Conservation (phyloP, 768 basidiomycete species). For the Naganishia kalamii region DNA sequence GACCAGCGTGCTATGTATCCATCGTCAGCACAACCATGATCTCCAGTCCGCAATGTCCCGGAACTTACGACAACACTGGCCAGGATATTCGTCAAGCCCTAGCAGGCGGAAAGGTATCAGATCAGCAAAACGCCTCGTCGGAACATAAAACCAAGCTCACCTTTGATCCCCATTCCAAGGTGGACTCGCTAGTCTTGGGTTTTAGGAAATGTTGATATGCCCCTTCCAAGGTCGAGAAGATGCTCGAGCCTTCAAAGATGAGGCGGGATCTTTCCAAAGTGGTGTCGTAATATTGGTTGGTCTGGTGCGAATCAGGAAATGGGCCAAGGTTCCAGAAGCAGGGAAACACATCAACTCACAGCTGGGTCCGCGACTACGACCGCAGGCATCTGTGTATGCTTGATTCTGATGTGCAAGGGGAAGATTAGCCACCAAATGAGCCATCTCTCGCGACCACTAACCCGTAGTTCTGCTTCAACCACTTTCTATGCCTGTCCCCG, state of each 20-base stretch:
- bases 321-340: not conserved
- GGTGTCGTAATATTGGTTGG: conserved; percentile 66
- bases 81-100: conserved; percentile 53
- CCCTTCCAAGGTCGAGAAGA: conserved; percentile 68
- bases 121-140: not conserved
- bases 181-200: conserved; percentile 38
- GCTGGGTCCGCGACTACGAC: conserved; percentile 76
- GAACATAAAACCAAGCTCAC: conserved; percentile 13
- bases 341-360: too few species aligned
- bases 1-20: conserved; percentile 1
- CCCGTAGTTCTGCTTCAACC: conserved; percentile 90
- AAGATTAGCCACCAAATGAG: not conserved
- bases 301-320: conserved; percentile 47
- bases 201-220: conserved; percentile 49
- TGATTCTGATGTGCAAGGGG: conserved; percentile 33
- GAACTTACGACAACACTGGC: conserved; percentile 61
- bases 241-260: conserved; percentile 54
- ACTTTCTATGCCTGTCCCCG: conserved; percentile 69
- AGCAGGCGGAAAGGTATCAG: not conserved
- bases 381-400: conserved; percentile 39
- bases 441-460: conserved; percentile 28
- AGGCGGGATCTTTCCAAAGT: conserved; percentile 58
- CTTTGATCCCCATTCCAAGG: conserved; percentile 43
- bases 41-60: conserved; percentile 47
- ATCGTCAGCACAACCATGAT: not conserved